phyloP scores from a whole-genome alignment of 345 rosid species.

The Camelina hispida region DNA sequence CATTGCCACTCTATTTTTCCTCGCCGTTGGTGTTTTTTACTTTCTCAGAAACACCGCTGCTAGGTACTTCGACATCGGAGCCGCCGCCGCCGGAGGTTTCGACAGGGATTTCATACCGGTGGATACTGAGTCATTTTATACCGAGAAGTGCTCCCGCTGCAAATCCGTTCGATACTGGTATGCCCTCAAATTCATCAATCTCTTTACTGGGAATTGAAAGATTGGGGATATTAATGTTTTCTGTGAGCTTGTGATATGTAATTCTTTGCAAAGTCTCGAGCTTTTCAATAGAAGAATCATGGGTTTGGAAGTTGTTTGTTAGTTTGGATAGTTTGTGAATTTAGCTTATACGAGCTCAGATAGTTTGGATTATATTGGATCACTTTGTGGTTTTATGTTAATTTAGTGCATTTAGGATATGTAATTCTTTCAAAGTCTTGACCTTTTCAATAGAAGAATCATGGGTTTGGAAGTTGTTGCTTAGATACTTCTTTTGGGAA shows the following conservation, averaged over 20 bases:
- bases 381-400: slow-evolving; percentile 23
- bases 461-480: slow-evolving; percentile 14
- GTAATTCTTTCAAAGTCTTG: not conserved
- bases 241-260: not conserved
- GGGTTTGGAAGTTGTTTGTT: slow-evolving; percentile 16
- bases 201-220: not conserved
- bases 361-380: not conserved
- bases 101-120: slow-evolving; percentile 39
- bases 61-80: slow-evolving; percentile 74
- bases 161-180: slow-evolving; percentile 66
- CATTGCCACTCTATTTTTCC: slow-evolving; percentile 55
- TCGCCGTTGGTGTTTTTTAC: slow-evolving; percentile 63
- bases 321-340: not conserved
- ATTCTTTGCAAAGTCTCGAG: slow-evolving; percentile 4
- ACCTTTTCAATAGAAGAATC: slow-evolving; percentile 17
- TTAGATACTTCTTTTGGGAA: not conserved
- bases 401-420: not conserved
- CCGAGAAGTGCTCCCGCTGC: slow-evolving; percentile 58
- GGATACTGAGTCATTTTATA: not conserved
- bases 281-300: not conserved
- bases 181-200: not conserved
- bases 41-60: slow-evolving; percentile 77
- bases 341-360: not conserved
- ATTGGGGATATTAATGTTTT: not conserved
- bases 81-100: slow-evolving; percentile 76